Percentiles rank a stretch among this genome's conserved stretches.
These are phyloP conservation scores for Suillus occidentalis DNA, from an alignment of 768 basidiomycete species.

Conservation along the genomic window DNA sequence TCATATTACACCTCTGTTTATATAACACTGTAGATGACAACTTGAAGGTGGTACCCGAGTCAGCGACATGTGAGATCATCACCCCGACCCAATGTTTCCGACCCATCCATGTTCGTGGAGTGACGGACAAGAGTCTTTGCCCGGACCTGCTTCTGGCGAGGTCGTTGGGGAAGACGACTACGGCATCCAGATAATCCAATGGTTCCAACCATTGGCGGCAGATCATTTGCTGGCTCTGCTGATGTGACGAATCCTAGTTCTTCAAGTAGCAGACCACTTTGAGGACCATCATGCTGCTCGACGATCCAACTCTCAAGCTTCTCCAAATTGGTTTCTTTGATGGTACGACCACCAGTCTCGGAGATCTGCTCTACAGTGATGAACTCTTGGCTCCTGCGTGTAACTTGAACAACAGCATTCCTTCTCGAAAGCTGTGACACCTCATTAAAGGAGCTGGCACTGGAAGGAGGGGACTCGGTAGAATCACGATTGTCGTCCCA, in stretches of 20 bases:
- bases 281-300: not conserved
- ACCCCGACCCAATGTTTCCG: not conserved
- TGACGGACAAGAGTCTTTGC: slow-evolving; percentile 1
- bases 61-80: not conserved
- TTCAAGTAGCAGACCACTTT: not conserved
- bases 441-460: not conserved
- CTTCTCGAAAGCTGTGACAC: not conserved
- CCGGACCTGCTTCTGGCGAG: not conserved
- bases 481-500: not conserved
- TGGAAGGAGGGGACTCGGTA: not conserved
- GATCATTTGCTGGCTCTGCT: not conserved
- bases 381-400: not conserved
- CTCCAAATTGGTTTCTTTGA: not conserved
- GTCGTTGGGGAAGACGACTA: not conserved
- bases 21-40: not conserved
- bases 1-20: not conserved
- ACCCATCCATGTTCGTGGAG: not conserved
- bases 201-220: not conserved
- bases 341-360: not conserved
- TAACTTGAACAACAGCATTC: not conserved
- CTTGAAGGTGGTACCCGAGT: not conserved
- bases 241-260: not conserved
- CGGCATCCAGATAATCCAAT: not conserved
- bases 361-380: not conserved
- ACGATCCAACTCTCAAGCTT: not conserved